Base-by-base conservation (phyloP, 2,329 filamentous ascomycete genomes). In the Penicillium brasilianum region DNA sequence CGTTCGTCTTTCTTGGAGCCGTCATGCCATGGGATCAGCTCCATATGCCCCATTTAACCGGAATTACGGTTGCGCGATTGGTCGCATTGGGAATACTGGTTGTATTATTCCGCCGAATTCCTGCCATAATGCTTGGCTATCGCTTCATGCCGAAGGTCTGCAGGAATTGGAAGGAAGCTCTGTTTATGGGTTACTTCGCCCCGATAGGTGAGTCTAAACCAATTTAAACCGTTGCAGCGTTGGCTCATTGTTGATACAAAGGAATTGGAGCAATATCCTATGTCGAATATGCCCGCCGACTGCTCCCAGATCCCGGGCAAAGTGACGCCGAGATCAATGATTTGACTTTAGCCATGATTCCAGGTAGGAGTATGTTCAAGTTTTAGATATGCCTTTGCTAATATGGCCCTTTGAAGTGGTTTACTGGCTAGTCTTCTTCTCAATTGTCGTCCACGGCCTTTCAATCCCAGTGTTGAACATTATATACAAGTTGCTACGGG, bases 111-210 rank as follows among this genome's bases (percentile, higher is more conserved):
- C 82, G 85, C 14, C 83, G 85, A 1, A 85, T 88, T 30, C 85
- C 85, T 0, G 80, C 84, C 2, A 81, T 87, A 10, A 71, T 87
- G 52, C 54, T 83, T 10, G 76, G 79, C 1, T 87, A 87, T 71
- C 84, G 83, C 65, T 74, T 85, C 7, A 85, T 87, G 82, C 84
- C 84, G 0, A 74, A 74, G 1, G 78, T 82, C 0, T 80, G 82
- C 58, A 79, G 79, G n/a, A 74, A 80, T 66, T 86, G 81, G 78
- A 84, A 83, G 65, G 85, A 88, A 61, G 85, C 85, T 0, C 67
- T 88, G 0, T 87, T 88, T 60, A 85, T 87, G 83, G 85, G 85
- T 0, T 87, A 87, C 61, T 81, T 81, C 62, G 79, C 77, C 1
- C 80, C 78, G 14, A 81, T 81, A 46, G 74, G 73, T 76, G 64